Base-by-base conservation (phyloP, 768 basidiomycete species). In the Mycena vitilis region DNA sequence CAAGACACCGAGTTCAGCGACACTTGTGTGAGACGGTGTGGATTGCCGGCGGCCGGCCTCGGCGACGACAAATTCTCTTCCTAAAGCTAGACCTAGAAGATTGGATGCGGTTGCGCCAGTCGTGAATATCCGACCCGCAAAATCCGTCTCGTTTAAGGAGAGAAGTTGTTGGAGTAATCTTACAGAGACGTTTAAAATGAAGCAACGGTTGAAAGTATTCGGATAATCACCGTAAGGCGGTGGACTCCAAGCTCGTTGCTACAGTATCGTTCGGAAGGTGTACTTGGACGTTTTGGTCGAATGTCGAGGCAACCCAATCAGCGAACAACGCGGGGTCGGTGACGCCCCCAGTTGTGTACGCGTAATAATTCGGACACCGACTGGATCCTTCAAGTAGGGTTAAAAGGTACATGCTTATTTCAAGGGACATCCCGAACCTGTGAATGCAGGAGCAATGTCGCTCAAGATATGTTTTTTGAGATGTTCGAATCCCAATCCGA, bases 121-220 rank as follows among this genome's bases (percentile, higher is more conserved):
- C 1, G 65, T 71, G 59, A 71, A 71, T 6, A 53, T 51, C 22
- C 69, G 54, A 52, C 65, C 62, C 4, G 60, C 52, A 60, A 67
- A 67, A 15, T 22, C 38, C 2, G n/a, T 10, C 30, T 71, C 65
- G 51, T 71, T 40, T 6, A 71, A 36, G 37, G 23, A 47, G 11
- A 71, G 30, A 44, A 71, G 65, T 23, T 71, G 70, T 49, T 64
- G 65, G n/a, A 71, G 65, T 4, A 71, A 25, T 30, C 70, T 71
- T 23, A 9, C 6, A 58, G 7, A 30, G 7, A 8, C 57, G 25
- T 59, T 55, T 30, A 2, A 16, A 44, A 16, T 15, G 23, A 51
- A 22, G 44, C 55, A 3, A 1, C 7, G 37, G 47, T 9, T 18
- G 40, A 0, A 49, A 53, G 34, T 25, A 12, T 38, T 22, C 18